These are phyloP conservation scores for Starmerella stellata DNA, from an alignment of 805 yeast genomes.

Conservation along the genomic window DNA sequence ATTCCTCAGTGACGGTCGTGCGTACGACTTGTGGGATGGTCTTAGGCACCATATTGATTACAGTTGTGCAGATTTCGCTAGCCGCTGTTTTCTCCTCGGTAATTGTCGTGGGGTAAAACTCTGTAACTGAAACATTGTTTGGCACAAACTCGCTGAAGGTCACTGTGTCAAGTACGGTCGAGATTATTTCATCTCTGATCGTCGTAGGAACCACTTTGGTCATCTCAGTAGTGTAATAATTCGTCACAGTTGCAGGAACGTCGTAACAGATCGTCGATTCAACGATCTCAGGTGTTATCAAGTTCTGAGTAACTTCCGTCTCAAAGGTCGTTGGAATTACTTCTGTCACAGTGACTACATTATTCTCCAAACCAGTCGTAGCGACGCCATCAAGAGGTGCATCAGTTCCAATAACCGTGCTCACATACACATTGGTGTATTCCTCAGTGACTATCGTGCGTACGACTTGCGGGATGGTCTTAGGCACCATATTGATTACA, in stretches of 20 bases:
- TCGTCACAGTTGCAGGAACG: conserved; percentile 1
- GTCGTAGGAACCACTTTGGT: neutral
- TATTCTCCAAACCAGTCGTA: neutral
- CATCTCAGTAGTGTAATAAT: conserved; percentile 1
- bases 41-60: neutral
- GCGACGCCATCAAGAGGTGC: neutral
- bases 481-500: neutral
- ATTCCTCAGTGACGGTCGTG: neutral
- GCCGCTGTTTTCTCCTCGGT: neutral
- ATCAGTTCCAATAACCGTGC: neutral
- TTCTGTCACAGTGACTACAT: neutral
- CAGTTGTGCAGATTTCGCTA: neutral
- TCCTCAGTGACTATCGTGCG: neutral
- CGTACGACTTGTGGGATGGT: neutral
- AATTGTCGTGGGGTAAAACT: neutral
- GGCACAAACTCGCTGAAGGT: neutral
- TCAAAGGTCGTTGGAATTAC: neutral
- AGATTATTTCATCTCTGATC: neutral
- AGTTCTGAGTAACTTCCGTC: conserved; percentile 3
- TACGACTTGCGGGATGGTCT: neutral
- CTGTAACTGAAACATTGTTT: neutral
- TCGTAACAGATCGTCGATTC: neutral
- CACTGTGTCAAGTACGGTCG: too few relatives aligned
- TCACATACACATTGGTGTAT: neutral
- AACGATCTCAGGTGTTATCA: neutral